Base-by-base conservation (phyloP, 1,284 basidiomycete genomes). In the Neonothopanus nambi region DNA sequence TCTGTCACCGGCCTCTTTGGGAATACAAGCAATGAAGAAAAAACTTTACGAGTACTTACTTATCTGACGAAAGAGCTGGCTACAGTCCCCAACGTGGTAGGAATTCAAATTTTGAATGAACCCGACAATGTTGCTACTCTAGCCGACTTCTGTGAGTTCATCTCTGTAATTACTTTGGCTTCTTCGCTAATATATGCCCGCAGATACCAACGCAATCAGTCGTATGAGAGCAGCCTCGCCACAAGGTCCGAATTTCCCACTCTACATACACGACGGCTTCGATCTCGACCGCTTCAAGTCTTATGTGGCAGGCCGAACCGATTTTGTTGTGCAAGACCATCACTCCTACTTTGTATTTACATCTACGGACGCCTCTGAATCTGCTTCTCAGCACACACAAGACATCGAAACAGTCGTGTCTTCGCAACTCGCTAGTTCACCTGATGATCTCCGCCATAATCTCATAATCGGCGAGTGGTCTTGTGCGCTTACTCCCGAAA, bases 251-350 rank as follows among this genome's bases (percentile, higher is more conserved):
- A 64, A 61, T 0, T 74, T 91, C 37, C 88, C 89, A 0, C 69
- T 91, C 28, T 91, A 92, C 64, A 69, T 92, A 46, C 87, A 91
- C 64, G 86, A 92, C 59, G 89, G 74, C 0, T 93, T 91, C 65
- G 75, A 89, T 59, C 71, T 89, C 40, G 64, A 72, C 8, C 73
- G 78, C 12, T 89, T 82, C 61, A 78, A 76, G 46, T 64, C 73
- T 13, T 90, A 77, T 58, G 71, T 87, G 20, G 70, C 77, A 2
- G 70, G 72, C 26, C 73, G 87, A 33, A 65, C 67, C 0, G 89
- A 91, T 63, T 92, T 91, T 61, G 77, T 89, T 35, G 82, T 92
- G 26, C 79, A 87, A 59, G 89, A 92, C 59, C 82, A 90, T 64
- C 89, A 92, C 64, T 84, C 87, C 2, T 86, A 87, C 68, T 87